A percentile compares a stretch with the other conserved stretches of the same genome.
These are phyloP conservation scores for Dipteronia dyeriana DNA, from an alignment of 345 rosid genomes.

Conservation along the genomic window DNA sequence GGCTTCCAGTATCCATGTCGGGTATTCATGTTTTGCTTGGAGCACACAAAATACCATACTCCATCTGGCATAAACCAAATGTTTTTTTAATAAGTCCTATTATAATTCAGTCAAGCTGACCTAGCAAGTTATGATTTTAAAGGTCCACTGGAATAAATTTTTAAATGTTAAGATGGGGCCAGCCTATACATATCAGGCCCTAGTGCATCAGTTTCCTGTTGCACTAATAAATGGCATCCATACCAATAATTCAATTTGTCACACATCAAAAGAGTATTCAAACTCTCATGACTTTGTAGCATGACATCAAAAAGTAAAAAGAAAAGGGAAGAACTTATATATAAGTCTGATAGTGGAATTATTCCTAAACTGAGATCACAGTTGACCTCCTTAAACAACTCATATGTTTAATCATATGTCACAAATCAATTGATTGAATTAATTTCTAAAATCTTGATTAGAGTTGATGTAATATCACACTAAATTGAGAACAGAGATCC, in stretches of 20 bases:
- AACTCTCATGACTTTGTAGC: background rate
- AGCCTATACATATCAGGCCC: background rate
- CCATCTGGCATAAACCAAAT: conserved; percentile 28
- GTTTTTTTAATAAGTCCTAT: background rate
- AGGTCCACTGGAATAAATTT: background rate
- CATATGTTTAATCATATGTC: background rate
- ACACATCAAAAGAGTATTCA: background rate
- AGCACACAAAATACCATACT: conserved; percentile 39
- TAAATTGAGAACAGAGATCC: background rate
- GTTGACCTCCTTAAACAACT: background rate
- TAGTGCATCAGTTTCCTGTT: background rate
- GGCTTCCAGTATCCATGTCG: conserved; percentile 44
- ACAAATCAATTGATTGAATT: background rate
- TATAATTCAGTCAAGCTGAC: background rate
- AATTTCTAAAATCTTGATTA: background rate
- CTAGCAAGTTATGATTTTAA: background rate
- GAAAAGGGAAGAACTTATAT: background rate
- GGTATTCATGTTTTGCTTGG: conserved; percentile 20
- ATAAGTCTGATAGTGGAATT: background rate
- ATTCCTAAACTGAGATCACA: background rate
- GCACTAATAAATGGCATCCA: conserved; percentile 4
- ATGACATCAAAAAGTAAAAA: too few species aligned
- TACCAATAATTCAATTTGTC: background rate
- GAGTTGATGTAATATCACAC: background rate
- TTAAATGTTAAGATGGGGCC: background rate